Evolutionary conservation across 2,329 filamentous ascomycete genomes (phyloP), one percentile per base, ranked within the genome.

Genomic region (Xylogone sp.): DNA sequence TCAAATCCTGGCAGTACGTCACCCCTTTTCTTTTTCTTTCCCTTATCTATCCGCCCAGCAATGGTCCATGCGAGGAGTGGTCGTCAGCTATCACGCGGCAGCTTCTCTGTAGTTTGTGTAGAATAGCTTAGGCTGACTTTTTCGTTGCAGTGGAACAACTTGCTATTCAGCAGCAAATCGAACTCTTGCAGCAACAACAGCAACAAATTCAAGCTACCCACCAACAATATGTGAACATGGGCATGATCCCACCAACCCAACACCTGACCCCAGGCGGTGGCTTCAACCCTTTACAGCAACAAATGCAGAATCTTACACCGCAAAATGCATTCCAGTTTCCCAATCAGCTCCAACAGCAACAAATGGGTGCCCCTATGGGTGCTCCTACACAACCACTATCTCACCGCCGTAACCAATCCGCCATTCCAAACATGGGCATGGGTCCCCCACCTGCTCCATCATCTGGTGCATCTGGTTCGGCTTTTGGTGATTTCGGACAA

Each of bases 381-480:
- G 77, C 87, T 56, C 87, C 89, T 43, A 85, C 81, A 56, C 90
- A 94, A 69, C 86, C 88, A 58, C 77, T 86, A 62, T 86, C 90
- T 71, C 94, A 99, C 80, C 91, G 94, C 71, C 91, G 94, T 76
- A 97, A 97, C 78, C 93, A 97, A 74, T 97, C 94, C 68, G 93
- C 93, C 67, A 81, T 97, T 60, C 92, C 94, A 47, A 94, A 90
- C 64, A 90, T 97, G 81, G 84, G 86, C 56, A 88, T 96, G 83
- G 90, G 90, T 21, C 88, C 84, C 27, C 88, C 92, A 53, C 93
- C 94, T 52, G 94, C 94, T 56, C 96, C 94, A 18, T 95, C 94
- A 21, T 91, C 93, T 31, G 86, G 86, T 58, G 84, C 92, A 48
- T 88, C 93, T 52, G 90, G 89, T 51, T 80, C 84, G 43, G 73